phyloP scores from a whole-genome alignment of 495 filamentous ascomycete genomes.

The Penicillium paradoxum region DNA sequence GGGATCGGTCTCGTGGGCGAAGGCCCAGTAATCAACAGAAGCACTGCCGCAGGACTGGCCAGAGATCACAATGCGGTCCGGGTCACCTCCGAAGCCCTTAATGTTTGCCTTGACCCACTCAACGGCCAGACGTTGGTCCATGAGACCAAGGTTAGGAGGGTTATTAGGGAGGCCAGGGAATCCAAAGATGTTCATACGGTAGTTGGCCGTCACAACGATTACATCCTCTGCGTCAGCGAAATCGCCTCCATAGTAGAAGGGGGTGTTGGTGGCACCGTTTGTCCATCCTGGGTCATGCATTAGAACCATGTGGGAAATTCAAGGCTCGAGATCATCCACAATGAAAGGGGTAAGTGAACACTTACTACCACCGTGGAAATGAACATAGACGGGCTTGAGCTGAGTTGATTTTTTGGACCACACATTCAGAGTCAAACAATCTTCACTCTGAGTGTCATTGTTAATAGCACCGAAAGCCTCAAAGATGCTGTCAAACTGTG shows the following conservation, averaged over 20 bases:
- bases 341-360: background rate
- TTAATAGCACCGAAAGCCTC: slow-evolving; percentile 20
- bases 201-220: slow-evolving; percentile 44
- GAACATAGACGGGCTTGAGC: slow-evolving; percentile 32
- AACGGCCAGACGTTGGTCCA: slow-evolving; percentile 42
- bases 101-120: slow-evolving; percentile 63
- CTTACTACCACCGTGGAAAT: slow-evolving; percentile 37
- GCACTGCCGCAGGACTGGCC: slow-evolving; percentile 48
- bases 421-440: slow-evolving; percentile 46
- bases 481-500: slow-evolving; percentile 23
- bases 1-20: slow-evolving; percentile 38
- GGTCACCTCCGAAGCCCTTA: slow-evolving; percentile 43
- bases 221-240: slow-evolving; percentile 36
- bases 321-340: background rate
- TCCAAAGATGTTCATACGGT: slow-evolving; percentile 48
- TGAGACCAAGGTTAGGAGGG: slow-evolving; percentile 35
- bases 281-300: background rate
- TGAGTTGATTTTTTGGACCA: slow-evolving; percentile 29
- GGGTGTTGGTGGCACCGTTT: slow-evolving; percentile 17
- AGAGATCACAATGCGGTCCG: slow-evolving; percentile 51
- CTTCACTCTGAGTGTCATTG: slow-evolving; percentile 30
- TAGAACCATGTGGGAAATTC: background rate
- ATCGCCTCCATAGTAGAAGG: slow-evolving; percentile 38
- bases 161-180: slow-evolving; percentile 41
- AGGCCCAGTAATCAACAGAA: slow-evolving; percentile 50